phyloP scores from a whole-genome alignment of 2,329 filamentous ascomycete genomes.

The Allantophomopsis lycopodina region DNA sequence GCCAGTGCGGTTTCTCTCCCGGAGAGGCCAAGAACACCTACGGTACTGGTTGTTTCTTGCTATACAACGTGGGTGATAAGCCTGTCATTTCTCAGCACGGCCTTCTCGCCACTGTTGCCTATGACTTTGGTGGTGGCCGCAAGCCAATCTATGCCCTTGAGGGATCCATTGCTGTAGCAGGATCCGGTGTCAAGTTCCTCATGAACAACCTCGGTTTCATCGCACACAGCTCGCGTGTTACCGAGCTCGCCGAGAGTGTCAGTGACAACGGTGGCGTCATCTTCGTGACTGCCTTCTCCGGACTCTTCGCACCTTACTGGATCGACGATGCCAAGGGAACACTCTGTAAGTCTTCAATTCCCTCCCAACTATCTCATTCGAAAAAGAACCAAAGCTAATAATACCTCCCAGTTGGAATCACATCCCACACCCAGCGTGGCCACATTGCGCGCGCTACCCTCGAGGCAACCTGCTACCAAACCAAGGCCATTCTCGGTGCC shows the following conservation, averaged over 20 bases:
- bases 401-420: conserved; percentile 39
- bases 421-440: conserved; percentile 53
- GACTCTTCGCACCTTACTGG: conserved; percentile 64
- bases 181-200: conserved; percentile 61
- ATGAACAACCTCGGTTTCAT: conserved; percentile 53
- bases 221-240: conserved; percentile 46
- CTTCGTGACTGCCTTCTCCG: conserved; percentile 60
- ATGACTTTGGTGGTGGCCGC: conserved; percentile 51
- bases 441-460: conserved; percentile 61
- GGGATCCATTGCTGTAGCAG: conserved; percentile 65
- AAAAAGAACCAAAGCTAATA: background rate
- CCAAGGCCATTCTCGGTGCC: conserved; percentile 58
- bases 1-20: conserved; percentile 63
- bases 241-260: conserved; percentile 48
- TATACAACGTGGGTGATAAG: conserved; percentile 71
- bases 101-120: conserved; percentile 64
- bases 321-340: conserved; percentile 63
- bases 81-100: conserved; percentile 70
- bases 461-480: conserved; percentile 63
- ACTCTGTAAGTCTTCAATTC: conserved; percentile 34
- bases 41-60: conserved; percentile 72
- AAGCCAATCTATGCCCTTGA: conserved; percentile 64
- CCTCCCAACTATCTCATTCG: background rate
- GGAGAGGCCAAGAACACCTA: conserved; percentile 78
- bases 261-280: conserved; percentile 55